Conservation (phyloP, 768 basidiomycete species). For the Leccinum subgranulosum region DNA sequence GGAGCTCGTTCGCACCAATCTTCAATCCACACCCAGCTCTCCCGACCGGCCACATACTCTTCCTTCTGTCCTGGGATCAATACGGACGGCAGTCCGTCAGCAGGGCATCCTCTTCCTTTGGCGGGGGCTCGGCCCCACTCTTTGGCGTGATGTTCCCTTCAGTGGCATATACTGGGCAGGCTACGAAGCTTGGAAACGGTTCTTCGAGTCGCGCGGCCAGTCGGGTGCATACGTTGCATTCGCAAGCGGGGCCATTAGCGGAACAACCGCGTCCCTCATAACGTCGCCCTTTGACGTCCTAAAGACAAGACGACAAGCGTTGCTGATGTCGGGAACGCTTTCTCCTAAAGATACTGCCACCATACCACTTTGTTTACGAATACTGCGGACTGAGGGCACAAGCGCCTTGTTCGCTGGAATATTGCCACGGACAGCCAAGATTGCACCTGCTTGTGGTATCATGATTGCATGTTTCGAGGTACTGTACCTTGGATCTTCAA, state of each 20-base stretch:
- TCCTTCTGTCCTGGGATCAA: constrained; percentile 63
- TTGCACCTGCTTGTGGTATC: constrained; percentile 96
- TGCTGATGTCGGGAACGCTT: constrained; percentile 59
- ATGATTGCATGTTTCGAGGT: constrained; percentile 98
- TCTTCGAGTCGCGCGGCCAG: constrained; percentile 50
- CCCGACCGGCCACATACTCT: constrained; percentile 73
- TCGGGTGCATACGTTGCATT: constrained; percentile 73
- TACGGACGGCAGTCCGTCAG: constrained; percentile 54
- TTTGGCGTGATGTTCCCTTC: constrained; percentile 98
- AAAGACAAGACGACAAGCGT: constrained; percentile 89
- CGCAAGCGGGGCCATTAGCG: constrained; percentile 85
- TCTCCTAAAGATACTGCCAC: constrained; percentile 43
- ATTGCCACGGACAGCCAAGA: constrained; percentile 87
- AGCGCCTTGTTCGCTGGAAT: constrained; percentile 81
- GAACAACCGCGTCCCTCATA: constrained; percentile 78
- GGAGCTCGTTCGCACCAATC: constrained; percentile 89
- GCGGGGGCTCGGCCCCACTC: constrained; percentile 86
- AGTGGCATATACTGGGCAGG: constrained; percentile 96
- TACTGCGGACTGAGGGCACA: constrained; percentile 76
- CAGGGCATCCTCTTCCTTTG: constrained; percentile 75
- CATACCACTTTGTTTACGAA: constrained; percentile 61
- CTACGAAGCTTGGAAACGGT: constrained; percentile 80
- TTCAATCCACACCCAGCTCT: constrained; percentile 81
- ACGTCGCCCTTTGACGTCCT: constrained; percentile 97
- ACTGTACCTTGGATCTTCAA: constrained; percentile 14